These are phyloP conservation scores for Septoria petroselini DNA, from an alignment of 2,329 filamentous ascomycete genomes.

Conservation along the genomic window DNA sequence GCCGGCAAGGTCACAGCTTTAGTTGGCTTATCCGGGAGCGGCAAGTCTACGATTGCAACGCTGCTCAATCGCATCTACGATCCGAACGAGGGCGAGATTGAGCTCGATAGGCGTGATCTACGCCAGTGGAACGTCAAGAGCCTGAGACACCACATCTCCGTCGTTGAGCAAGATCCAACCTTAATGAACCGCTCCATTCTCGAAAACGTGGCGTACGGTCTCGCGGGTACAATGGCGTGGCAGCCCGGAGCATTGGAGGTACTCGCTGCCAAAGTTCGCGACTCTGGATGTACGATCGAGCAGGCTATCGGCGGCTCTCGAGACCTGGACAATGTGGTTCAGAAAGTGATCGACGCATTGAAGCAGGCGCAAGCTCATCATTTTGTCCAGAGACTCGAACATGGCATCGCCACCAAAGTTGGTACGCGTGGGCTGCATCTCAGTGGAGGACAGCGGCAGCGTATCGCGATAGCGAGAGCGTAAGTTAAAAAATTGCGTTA, in stretches of 20 bases:
- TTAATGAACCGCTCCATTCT: not conserved
- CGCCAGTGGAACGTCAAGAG: not conserved
- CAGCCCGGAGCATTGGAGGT: not conserved
- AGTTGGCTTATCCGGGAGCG: constrained; percentile 48
- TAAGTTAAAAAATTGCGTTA: constrained; percentile 39
- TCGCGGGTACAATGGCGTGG: not conserved
- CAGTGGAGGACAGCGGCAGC: constrained; percentile 44
- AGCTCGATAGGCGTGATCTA: not conserved
- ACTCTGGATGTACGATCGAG: constrained; percentile 30
- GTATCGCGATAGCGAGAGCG: constrained; percentile 44
- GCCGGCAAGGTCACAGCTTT: constrained; percentile 41
- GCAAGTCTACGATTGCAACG: constrained; percentile 49
- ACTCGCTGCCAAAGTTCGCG: not conserved
- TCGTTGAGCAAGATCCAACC: not conserved
- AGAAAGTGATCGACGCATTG: constrained; percentile 50
- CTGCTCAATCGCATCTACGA: constrained; percentile 22
- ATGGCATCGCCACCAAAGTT: constrained; percentile 49
- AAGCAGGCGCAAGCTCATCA: constrained; percentile 54
- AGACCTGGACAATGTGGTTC: constrained; percentile 24
- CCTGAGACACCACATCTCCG: not conserved
- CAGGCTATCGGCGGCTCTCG: constrained; percentile 38
- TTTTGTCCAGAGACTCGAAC: constrained; percentile 55
- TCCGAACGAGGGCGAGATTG: not conserved
- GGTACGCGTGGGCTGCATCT: constrained; percentile 38
- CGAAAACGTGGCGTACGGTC: not conserved